These are phyloP conservation scores for Penicillium dipodomyicola DNA, from an alignment of 495 filamentous ascomycete species.

Conservation along the genomic window DNA sequence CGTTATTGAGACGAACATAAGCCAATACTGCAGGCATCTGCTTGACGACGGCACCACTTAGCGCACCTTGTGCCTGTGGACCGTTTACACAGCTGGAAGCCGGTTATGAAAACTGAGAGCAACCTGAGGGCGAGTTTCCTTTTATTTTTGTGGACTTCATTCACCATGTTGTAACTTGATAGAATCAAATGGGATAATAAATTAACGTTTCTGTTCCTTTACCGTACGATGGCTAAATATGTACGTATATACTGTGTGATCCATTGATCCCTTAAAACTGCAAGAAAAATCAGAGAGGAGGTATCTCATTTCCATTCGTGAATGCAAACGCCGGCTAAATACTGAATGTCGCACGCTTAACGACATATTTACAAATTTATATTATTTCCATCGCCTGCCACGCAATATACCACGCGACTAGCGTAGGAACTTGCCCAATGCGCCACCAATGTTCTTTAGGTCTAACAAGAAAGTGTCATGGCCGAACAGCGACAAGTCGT, in stretches of 20 bases:
- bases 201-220: background rate
- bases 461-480: constrained; percentile 97
- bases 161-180: background rate
- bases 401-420: constrained; percentile 9
- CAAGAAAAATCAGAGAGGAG: background rate
- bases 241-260: background rate
- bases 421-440: constrained; percentile 71
- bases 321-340: constrained; percentile 13
- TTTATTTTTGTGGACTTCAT: background rate
- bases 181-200: background rate
- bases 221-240: background rate
- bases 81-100: constrained; percentile 9
- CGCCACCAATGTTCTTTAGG: constrained; percentile 84
- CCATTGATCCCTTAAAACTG: background rate
- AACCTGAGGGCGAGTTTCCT: constrained; percentile 11
- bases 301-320: constrained; percentile 11
- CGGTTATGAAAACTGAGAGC: constrained; percentile 17
- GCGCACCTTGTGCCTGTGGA: background rate
- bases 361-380: background rate
- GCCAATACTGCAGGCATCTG: constrained; percentile 32
- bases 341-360: constrained; percentile 6
- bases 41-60: constrained; percentile 1
- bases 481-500: constrained; percentile 88
- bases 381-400: background rate
- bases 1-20: constrained; percentile 13